Evolutionary conservation across 179 eudicot genomes (phyloP).

Genomic region (Silene vulgaris): DNA sequence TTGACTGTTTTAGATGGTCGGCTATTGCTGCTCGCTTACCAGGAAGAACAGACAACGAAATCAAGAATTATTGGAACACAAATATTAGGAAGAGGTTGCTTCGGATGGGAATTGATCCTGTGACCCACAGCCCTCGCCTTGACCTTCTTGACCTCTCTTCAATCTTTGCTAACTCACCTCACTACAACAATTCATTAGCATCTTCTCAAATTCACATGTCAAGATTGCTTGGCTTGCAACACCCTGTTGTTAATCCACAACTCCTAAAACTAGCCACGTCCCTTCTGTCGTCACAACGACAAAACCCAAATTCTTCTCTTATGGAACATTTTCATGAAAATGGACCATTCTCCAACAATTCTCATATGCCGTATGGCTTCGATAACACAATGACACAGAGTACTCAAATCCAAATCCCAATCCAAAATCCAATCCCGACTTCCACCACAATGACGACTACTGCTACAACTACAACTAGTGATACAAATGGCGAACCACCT

Average conservation of each 20-base stretch:
- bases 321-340: conserved; percentile 30
- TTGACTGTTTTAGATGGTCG: conserved; percentile 61
- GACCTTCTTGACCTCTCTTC: conserved; percentile 69
- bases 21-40: conserved; percentile 73
- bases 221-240: conserved; percentile 39
- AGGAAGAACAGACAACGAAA: conserved; percentile 86
- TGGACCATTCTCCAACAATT: conserved; percentile 18
- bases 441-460: not conserved
- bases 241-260: conserved; percentile 49
- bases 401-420: conserved; percentile 33
- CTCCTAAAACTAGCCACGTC: conserved; percentile 51
- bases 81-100: conserved; percentile 64
- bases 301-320: conserved; percentile 33
- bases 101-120: conserved; percentile 84
- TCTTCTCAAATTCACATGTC: conserved; percentile 49
- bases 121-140: conserved; percentile 70
- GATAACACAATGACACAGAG: conserved; percentile 26
- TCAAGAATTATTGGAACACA: conserved; percentile 89
- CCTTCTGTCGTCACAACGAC: conserved; percentile 37
- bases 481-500: conserved; percentile 13
- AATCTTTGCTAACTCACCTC: conserved; percentile 39
- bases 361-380: conserved; percentile 25
- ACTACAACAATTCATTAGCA: conserved; percentile 28
- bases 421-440: conserved; percentile 22
- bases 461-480: conserved; percentile 12